Evolutionary conservation across 208 protist genomes (phyloP).

Genomic region (Wallacemonas sp.): DNA sequence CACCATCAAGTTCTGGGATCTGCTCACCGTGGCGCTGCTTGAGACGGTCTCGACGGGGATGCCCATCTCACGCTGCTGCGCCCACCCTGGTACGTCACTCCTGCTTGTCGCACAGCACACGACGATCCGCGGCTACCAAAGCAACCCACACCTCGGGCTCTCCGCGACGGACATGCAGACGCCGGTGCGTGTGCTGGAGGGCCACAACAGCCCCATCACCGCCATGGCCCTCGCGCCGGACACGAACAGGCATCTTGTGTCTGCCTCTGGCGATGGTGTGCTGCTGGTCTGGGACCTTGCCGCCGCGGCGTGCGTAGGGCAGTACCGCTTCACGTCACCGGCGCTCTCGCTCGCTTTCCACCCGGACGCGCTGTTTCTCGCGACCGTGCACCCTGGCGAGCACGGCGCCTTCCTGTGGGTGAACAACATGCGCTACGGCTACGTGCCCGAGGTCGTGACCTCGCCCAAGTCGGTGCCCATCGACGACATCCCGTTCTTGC

Average conservation of each 20-base stretch:
- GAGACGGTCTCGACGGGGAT: slow-evolving; percentile 38
- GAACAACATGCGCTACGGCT: slow-evolving; percentile 90
- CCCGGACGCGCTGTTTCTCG: slow-evolving; percentile 84
- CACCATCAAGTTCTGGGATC: slow-evolving; percentile 78
- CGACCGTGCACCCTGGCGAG: slow-evolving; percentile 83
- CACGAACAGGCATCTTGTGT: slow-evolving; percentile 70
- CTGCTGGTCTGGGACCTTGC: slow-evolving; percentile 87
- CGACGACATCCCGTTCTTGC: slow-evolving; percentile 61
- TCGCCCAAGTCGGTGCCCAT: slow-evolving; percentile 37
- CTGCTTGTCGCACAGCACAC: slow-evolving; percentile 79
- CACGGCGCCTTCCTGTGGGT: slow-evolving; percentile 84
- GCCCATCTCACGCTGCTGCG: slow-evolving; percentile 70
- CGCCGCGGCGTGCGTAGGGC: slow-evolving; percentile 78
- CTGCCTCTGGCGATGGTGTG: slow-evolving; percentile 66
- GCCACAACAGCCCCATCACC: slow-evolving; percentile 81
- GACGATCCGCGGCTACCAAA: slow-evolving; percentile 73
- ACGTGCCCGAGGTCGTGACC: slow-evolving; percentile 76
- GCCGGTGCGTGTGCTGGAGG: slow-evolving; percentile 78
- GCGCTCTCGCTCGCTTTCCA: slow-evolving; percentile 84
- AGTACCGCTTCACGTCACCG: slow-evolving; percentile 76
- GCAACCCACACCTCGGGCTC: slow-evolving; percentile 65
- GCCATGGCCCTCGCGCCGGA: slow-evolving; percentile 79
- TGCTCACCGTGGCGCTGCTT: slow-evolving; percentile 44
- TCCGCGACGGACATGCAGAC: slow-evolving; percentile 28
- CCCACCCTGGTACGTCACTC: slow-evolving; percentile 70